Conservation (phyloP, 2,329 filamentous ascomycete species). For the Diaporthe amygdali region DNA sequence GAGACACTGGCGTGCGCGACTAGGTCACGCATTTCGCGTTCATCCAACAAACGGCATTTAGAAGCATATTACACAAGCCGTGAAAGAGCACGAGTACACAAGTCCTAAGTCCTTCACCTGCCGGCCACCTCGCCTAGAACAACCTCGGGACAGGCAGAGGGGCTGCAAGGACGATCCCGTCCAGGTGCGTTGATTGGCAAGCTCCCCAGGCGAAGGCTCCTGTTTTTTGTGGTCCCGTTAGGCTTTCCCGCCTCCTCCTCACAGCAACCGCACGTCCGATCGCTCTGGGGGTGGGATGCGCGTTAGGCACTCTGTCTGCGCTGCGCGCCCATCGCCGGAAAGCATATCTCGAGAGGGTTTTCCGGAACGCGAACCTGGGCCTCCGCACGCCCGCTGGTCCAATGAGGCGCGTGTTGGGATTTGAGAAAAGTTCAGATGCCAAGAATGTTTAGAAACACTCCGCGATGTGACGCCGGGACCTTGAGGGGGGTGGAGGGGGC, state of each 20-base stretch:
- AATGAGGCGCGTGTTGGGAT: neutral
- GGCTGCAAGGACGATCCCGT: slow-evolving; percentile 8
- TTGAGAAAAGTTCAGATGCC: slow-evolving; percentile 8
- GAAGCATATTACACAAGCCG: neutral
- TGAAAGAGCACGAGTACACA: neutral
- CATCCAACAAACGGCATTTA: neutral
- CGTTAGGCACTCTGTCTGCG: neutral
- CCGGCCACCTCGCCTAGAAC: neutral
- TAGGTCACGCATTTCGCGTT: neutral
- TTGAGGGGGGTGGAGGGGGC: neutral
- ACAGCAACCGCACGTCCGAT: neutral
- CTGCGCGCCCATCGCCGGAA: neutral
- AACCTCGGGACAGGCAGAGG: neutral
- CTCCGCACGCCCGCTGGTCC: slow-evolving; percentile 1
- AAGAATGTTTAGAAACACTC: slow-evolving; percentile 13
- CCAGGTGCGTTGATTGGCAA: neutral
- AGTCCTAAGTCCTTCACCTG: neutral
- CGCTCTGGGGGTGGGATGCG: neutral
- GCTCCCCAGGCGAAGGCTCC: neutral
- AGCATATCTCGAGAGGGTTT: slow-evolving; percentile 1
- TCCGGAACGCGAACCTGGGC: slow-evolving; percentile 1
- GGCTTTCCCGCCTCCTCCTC: neutral
- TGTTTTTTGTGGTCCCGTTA: neutral
- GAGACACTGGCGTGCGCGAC: neutral
- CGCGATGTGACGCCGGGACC: slow-evolving; percentile 3